Percentiles rank a stretch among this genome's conserved stretches.
phyloP scores from a whole-genome alignment of 2,329 filamentous ascomycete genomes.

The Chaetomium sp. region DNA sequence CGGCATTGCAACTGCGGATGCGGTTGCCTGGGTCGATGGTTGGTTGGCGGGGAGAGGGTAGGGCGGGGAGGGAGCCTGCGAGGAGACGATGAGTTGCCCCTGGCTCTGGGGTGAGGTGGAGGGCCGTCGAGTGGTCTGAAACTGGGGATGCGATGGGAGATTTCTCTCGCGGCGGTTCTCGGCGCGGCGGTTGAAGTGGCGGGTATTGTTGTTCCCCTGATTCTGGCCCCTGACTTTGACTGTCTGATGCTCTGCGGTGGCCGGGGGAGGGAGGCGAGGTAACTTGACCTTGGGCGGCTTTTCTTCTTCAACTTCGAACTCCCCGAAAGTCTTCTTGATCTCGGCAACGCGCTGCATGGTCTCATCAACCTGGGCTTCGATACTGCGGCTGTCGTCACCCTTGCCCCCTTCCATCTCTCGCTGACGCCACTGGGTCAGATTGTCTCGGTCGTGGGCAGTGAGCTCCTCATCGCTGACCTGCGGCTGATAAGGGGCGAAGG shows the following conservation, averaged over 20 bases:
- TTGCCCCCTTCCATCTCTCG: constrained; percentile 8
- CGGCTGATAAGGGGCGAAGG: constrained; percentile 40
- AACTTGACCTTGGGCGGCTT: not conserved
- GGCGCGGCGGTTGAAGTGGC: not conserved
- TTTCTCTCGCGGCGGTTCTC: not conserved
- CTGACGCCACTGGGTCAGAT: constrained; percentile 18
- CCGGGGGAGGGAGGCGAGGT: not conserved
- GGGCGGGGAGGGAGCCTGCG: not conserved
- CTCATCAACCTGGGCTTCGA: constrained; percentile 5
- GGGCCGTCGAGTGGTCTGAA: not conserved
- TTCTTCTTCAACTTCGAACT: constrained; percentile 14
- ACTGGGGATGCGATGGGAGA: not conserved
- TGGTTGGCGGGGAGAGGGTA: not conserved
- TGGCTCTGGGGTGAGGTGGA: not conserved
- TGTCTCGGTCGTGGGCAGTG: constrained; percentile 13
- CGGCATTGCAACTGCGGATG: not conserved
- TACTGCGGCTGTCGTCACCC: not conserved
- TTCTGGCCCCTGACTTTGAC: not conserved
- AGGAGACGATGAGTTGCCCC: not conserved
- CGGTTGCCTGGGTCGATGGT: not conserved
- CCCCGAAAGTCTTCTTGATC: constrained; percentile 25
- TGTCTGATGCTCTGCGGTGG: not conserved
- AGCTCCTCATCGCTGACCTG: constrained; percentile 24
- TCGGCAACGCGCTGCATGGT: constrained; percentile 22
- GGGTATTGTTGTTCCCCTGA: not conserved